Evolutionary conservation across 148 eudicot genomes (phyloP), one percentile per base, ranked within the genome.

Genomic region (Diospyros kaki): DNA sequence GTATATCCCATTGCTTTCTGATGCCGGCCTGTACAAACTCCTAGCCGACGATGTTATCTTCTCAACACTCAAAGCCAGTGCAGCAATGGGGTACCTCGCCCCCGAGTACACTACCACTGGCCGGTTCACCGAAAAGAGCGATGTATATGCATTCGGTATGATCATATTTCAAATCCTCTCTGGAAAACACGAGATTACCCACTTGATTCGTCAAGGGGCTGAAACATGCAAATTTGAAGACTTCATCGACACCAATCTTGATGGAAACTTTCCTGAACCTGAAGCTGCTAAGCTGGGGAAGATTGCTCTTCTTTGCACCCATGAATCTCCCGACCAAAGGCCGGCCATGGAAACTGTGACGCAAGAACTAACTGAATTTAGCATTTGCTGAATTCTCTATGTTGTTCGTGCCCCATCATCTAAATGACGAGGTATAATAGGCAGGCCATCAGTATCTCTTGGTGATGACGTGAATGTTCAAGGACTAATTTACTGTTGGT

Each of bases 21-120:
- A 87, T 46, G 83, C 96, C 2, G 92, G 97, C 58, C 86, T 95
- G 40, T 90, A 93, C 85, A 95, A 88, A 76, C 90, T 95, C 60
- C 80, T 95, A 6, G 91, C 96, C 3, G 89, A 95, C 75, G 97
- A 95, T 76, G 76, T 88, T 2, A 82, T 95, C 56, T 95, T 88
- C 79, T 95, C 99, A 0, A 83, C 89, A 10, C 89, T 95, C 62
- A 95, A 95, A 84, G 83, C 84, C 14, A 88, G 96, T 74, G 99
- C 99, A 63, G 97, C 97, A 6, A 95, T 92, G 99, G 99, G 99
- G 48, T 95, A 95, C 71, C 82, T 95, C 48, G 97, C 99, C 50
- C 99, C 99, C 0, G 99, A 95, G 77, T 93, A 95, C 90, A 89
- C 94, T 38, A 89, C 89, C 64, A 95, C 96, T 0, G 97, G 99